A percentile compares a stretch with the other conserved stretches of the same genome.
Conservation (phyloP, 23 red algal genomes). For the Gracilariopsis chorda region DNA sequence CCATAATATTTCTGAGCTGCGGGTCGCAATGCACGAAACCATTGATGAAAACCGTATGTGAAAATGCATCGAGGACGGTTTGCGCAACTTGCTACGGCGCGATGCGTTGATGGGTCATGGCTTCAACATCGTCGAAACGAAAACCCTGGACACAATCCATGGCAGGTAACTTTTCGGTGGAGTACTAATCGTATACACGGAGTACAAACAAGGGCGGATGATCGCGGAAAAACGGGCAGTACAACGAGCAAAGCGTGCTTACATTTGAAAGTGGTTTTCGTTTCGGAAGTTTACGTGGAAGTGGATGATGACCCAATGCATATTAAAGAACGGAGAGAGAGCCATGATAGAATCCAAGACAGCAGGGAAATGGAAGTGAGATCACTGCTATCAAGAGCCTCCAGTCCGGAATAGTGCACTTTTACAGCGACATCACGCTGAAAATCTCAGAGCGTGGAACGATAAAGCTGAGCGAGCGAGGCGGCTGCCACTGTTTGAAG, state of each 20-base stretch:
- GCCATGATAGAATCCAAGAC: slow-evolving; percentile 32
- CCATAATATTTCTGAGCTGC: slow-evolving; percentile 84
- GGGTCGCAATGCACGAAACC: slow-evolving; percentile 93
- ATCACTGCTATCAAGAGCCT: slow-evolving; percentile 44
- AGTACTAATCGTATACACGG: slow-evolving; percentile 19
- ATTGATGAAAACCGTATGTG: slow-evolving; percentile 64
- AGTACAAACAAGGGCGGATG: slow-evolving; percentile 44
- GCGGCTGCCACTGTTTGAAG: slow-evolving; percentile 66
- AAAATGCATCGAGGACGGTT: slow-evolving; percentile 54
- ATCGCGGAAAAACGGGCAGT: slow-evolving; percentile 35
- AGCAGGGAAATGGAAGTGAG: slow-evolving; percentile 46
- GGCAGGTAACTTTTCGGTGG: slow-evolving; percentile 25
- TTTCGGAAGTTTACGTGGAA: slow-evolving; percentile 44
- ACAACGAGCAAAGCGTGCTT: slow-evolving; percentile 42
- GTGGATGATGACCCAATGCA: slow-evolving; percentile 64
- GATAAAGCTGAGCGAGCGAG: slow-evolving; percentile 80
- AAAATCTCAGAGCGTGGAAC: slow-evolving; percentile 26
- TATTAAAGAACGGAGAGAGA: slow-evolving; percentile 36
- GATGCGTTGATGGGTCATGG: slow-evolving; percentile 34
- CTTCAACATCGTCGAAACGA: slow-evolving; percentile 68
- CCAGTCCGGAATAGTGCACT: slow-evolving; percentile 79
- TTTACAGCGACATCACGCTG: slow-evolving; percentile 68
- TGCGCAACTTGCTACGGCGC: slow-evolving; percentile 50
- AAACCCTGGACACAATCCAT: slow-evolving; percentile 81
- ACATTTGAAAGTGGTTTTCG: slow-evolving; percentile 71